phyloP scores from a whole-genome alignment of 2,329 filamentous ascomycete genomes.

The Pseudocercospora vitis region DNA sequence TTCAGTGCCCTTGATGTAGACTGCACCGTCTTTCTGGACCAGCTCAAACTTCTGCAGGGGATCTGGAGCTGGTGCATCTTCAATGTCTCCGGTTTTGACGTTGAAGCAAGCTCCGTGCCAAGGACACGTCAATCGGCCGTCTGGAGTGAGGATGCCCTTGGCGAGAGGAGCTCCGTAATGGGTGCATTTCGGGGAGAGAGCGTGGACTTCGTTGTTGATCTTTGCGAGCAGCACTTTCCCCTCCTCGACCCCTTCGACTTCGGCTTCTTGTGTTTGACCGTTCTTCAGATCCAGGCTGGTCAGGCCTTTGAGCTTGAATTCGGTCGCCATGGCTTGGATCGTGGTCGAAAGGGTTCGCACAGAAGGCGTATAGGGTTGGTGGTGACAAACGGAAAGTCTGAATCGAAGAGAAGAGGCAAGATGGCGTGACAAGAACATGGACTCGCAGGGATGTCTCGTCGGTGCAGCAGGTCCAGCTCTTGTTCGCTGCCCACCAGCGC shows the following conservation, averaged over 20 bases:
- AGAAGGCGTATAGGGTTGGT: not conserved
- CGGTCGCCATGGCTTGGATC: conserved; percentile 44
- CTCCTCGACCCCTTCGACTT: conserved; percentile 83
- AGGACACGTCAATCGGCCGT: conserved; percentile 84
- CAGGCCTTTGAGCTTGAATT: conserved; percentile 70
- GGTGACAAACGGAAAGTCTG: not conserved
- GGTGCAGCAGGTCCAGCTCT: not conserved
- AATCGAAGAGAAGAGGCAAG: conserved; percentile 4
- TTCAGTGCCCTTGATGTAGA: conserved; percentile 83
- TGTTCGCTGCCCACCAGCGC: not conserved
- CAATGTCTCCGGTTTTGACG: conserved; percentile 82
- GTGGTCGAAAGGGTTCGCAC: conserved; percentile 24
- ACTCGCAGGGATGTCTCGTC: not conserved
- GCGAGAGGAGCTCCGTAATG: conserved; percentile 91
- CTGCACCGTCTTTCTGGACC: conserved; percentile 73
- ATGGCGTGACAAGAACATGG: conserved; percentile 19
- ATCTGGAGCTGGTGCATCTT: conserved; percentile 89
- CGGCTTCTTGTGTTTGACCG: conserved; percentile 82
- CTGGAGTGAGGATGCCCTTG: conserved; percentile 78
- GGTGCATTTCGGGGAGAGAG: conserved; percentile 77
- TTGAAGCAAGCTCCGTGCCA: conserved; percentile 99
- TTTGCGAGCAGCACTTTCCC: conserved; percentile 87
- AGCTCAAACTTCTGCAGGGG: conserved; percentile 81
- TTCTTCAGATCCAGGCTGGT: conserved; percentile 71
- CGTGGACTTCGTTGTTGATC: conserved; percentile 71